Base-by-base conservation (phyloP, 2,329 filamentous ascomycete species). In the Neofusicoccum parvum region DNA sequence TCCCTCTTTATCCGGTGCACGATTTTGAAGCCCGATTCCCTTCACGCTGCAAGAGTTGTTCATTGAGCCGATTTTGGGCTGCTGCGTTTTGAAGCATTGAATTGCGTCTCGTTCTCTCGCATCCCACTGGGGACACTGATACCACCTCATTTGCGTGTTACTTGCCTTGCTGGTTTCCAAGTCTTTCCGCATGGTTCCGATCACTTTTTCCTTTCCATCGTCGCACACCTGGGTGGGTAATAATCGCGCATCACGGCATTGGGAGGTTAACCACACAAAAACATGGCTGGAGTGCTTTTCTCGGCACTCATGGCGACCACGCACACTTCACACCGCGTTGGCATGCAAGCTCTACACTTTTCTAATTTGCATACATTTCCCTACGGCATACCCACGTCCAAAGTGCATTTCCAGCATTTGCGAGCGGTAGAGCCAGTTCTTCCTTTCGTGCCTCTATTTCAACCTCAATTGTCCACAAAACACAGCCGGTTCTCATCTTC, bases 111-210 rank as follows among this genome's bases (percentile, higher is more conserved):
- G 56, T 60, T 60, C 41, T 60, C 56, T 60, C 27, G 56, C 56
- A 60, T 48, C 32, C 41, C 54, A 17, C 37, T n/a, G 12, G 56
- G 37, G 41, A 48, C 43, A 15, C 56, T 60, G 56, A 60, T 60
- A 60, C 56, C 56, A 60, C 56, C 43, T 60, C 56, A 46, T 60
- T 60, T 48, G 56, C 56, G 56, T 60, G n/a, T 60, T 46, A 37
- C 36, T 48, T 48, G 56, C 41, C 56, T 60, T 60, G 56, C 41
- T 46, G 56, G 56, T 48, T 36, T 60, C 43, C 41, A 17, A 17
- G n/a, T 37, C 11, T 48, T 27, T 17, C 9, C 17, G 56, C 43
- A 48, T 37, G 32, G n/a, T 11, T 46, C 20, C 27, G 14, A 48
- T 48, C 17, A 36, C 43, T 59, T 46, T 36, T 39, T 36, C 15